These are phyloP conservation scores for Arthrobotrys entomopaga DNA, from an alignment of 2,329 filamentous ascomycete genomes.

Conservation along the genomic window DNA sequence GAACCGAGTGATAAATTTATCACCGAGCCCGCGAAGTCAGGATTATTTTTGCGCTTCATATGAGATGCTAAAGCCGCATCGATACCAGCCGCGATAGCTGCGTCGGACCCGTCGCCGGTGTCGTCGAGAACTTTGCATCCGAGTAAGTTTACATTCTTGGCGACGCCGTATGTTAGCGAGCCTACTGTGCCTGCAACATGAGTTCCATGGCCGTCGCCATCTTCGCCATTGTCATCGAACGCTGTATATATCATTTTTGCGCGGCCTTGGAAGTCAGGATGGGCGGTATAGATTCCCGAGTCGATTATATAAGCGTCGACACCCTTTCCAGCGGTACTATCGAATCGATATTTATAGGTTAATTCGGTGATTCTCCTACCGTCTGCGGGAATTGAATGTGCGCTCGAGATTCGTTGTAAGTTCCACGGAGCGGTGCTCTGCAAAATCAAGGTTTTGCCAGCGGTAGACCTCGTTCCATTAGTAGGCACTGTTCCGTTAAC, in stretches of 20 bases:
- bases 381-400: slow-evolving; percentile 57
- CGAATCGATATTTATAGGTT: slow-evolving; percentile 62
- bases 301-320: slow-evolving; percentile 67
- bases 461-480: neutral
- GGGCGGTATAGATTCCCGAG: slow-evolving; percentile 62
- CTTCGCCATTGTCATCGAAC: slow-evolving; percentile 64
- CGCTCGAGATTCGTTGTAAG: slow-evolving; percentile 60
- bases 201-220: slow-evolving; percentile 65
- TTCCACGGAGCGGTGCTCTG: slow-evolving; percentile 57
- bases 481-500: neutral
- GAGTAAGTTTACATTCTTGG: slow-evolving; percentile 64
- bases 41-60: slow-evolving; percentile 62
- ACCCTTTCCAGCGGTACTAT: slow-evolving; percentile 60
- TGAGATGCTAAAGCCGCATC: slow-evolving; percentile 64
- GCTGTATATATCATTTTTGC: slow-evolving; percentile 57
- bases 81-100: slow-evolving; percentile 61
- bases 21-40: slow-evolving; percentile 61
- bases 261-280: slow-evolving; percentile 58
- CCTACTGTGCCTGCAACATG: slow-evolving; percentile 58
- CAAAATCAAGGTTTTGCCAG: neutral
- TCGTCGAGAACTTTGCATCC: slow-evolving; percentile 65
- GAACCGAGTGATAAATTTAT: slow-evolving; percentile 70
- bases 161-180: slow-evolving; percentile 63
- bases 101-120: slow-evolving; percentile 60
- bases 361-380: slow-evolving; percentile 59